Conservation (phyloP, 441 rosid species). For the Mallotus repandus region DNA sequence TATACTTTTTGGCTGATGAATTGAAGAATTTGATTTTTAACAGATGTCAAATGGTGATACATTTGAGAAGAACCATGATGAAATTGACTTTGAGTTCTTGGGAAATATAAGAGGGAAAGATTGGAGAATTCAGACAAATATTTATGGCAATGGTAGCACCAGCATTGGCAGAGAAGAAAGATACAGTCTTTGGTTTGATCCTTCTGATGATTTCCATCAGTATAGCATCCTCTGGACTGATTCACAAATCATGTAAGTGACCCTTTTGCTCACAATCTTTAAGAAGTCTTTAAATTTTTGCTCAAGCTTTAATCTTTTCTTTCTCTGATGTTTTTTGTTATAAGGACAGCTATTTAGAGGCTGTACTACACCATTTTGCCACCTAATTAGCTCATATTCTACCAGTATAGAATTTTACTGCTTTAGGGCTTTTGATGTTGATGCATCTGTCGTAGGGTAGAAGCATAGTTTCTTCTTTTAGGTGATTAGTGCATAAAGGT, state of each 20-base stretch:
- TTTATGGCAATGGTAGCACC: conserved; percentile 97
- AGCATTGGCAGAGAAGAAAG: conserved; percentile 91
- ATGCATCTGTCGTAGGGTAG: conserved; percentile 15
- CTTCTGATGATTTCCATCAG: conserved; percentile 85
- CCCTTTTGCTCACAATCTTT: conserved; percentile 15
- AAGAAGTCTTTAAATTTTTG: not conserved
- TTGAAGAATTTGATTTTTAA: conserved; percentile 1
- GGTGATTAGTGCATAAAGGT: conserved; percentile 16
- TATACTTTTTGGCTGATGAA: not conserved
- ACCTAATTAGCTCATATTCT: conserved; percentile 14
- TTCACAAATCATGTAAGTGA: conserved; percentile 74
- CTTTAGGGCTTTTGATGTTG: conserved; percentile 19
- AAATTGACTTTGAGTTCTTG: conserved; percentile 95
- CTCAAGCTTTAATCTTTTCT: not conserved
- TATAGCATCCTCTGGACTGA: conserved; percentile 96
- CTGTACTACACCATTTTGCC: conserved; percentile 14
- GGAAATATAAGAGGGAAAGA: conserved; percentile 97
- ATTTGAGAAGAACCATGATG: conserved; percentile 91
- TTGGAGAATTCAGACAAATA: conserved; percentile 97
- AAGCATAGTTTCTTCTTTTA: conserved; percentile 22
- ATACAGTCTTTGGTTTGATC: conserved; percentile 95
- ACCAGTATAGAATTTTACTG: conserved; percentile 18
- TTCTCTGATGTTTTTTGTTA: not conserved
- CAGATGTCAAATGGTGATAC: conserved; percentile 98
- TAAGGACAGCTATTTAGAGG: conserved; percentile 4